These are phyloP conservation scores for Biscutella laevigata DNA, from an alignment of 441 rosid species.

Conservation along the genomic window DNA sequence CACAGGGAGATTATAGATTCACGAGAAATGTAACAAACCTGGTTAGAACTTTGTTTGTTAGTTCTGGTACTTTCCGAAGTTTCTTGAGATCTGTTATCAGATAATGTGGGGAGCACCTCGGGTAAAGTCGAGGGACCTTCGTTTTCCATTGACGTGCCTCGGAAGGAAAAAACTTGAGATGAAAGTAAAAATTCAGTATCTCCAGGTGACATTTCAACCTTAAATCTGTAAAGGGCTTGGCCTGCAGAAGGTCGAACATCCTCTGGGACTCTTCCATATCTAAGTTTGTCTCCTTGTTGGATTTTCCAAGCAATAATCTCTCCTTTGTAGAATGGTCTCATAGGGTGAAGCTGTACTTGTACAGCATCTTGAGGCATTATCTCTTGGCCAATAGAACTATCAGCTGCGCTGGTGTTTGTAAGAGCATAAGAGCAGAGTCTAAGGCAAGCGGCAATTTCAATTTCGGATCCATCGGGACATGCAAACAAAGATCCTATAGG, in stretches of 20 bases:
- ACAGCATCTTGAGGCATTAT: constrained; percentile 76
- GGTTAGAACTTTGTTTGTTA: constrained; percentile 39
- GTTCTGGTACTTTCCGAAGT: constrained; percentile 49
- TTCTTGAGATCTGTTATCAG: constrained; percentile 28
- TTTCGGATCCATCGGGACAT: constrained; percentile 78
- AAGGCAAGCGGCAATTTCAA: constrained; percentile 45
- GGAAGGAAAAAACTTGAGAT: constrained; percentile 93
- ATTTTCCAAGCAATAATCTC: constrained; percentile 91
- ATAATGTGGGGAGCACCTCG: constrained; percentile 26
- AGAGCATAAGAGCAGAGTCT: constrained; percentile 52
- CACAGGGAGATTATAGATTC: not conserved
- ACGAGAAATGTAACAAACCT: constrained; percentile 39
- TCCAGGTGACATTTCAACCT: constrained; percentile 76
- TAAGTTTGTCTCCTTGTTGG: constrained; percentile 75
- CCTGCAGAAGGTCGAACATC: constrained; percentile 93
- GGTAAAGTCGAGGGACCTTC: constrained; percentile 37
- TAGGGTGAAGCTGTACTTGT: constrained; percentile 85
- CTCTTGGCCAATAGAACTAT: constrained; percentile 60
- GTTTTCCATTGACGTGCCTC: constrained; percentile 47
- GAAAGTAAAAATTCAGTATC: constrained; percentile 61
- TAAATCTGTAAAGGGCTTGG: constrained; percentile 78
- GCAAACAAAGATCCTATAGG: constrained; percentile 73
- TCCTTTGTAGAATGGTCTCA: constrained; percentile 90
- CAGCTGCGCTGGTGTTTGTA: constrained; percentile 36
- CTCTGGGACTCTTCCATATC: constrained; percentile 91